phyloP scores from a whole-genome alignment of 352 stramenopile genomes.

The Achlya hypogyna region DNA sequence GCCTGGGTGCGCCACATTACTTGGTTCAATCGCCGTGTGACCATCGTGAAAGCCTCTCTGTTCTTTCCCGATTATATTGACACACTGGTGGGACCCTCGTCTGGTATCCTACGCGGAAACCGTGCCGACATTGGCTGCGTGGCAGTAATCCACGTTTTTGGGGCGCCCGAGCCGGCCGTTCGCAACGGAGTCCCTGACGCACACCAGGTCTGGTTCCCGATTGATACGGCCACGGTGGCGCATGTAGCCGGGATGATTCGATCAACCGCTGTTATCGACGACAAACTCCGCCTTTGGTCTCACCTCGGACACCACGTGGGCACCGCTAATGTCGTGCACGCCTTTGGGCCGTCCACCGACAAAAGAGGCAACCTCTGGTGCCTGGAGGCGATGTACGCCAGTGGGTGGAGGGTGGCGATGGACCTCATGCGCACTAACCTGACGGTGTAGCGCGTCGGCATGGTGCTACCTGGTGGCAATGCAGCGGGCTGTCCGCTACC shows the following conservation, averaged over 20 bases:
- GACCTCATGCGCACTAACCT: not conserved
- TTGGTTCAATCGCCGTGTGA: not conserved
- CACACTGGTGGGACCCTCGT: not conserved
- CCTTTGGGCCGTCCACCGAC: not conserved
- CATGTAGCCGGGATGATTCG: not conserved
- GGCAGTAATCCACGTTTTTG: too few species aligned
- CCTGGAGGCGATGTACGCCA: not conserved
- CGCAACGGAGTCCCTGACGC: too few species aligned
- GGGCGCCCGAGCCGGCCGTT: too few species aligned
- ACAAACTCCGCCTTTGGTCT: too few species aligned
- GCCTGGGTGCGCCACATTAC: not conserved
- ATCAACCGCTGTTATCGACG: not conserved
- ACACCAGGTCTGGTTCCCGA: too few species aligned
- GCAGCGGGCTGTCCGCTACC: not conserved
- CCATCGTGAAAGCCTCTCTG: not conserved
- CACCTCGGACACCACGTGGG: not conserved
- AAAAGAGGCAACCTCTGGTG: not conserved
- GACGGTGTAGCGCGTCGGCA: not conserved
- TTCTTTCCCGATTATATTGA: not conserved
- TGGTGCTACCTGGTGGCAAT: not conserved
- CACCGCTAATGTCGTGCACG: not conserved
- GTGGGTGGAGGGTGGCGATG: not conserved
- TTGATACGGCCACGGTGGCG: not conserved
- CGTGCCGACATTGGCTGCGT: not conserved
- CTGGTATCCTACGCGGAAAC: not conserved